These are phyloP conservation scores for Nephelium lappaceum DNA, from an alignment of 345 rosid species.

Conservation along the genomic window DNA sequence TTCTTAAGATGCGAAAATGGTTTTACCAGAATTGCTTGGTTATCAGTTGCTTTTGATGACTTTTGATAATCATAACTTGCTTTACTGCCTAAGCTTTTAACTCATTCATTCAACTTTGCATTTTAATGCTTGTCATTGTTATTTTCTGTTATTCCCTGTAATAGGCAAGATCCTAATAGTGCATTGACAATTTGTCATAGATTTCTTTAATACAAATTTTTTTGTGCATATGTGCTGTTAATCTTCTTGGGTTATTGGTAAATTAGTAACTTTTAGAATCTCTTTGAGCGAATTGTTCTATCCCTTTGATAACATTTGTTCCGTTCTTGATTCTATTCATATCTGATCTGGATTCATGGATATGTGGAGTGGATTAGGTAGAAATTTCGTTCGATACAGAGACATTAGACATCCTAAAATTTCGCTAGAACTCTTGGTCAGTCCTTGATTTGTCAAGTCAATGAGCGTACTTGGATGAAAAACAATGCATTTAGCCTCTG, in stretches of 20 bases:
- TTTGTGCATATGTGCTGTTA: background rate
- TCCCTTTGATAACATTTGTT: too few species aligned
- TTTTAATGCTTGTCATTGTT: slow-evolving; percentile 2
- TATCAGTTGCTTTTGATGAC: background rate
- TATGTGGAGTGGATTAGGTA: background rate
- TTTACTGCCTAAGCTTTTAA: background rate
- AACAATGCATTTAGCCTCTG: background rate
- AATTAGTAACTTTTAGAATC: too few species aligned
- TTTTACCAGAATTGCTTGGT: background rate
- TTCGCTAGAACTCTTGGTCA: background rate
- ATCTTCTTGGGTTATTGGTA: background rate
- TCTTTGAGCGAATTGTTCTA: background rate
- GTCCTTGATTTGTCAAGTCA: background rate
- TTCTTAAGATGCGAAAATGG: too few species aligned
- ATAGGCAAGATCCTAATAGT: background rate
- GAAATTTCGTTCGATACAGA: background rate
- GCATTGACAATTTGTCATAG: background rate
- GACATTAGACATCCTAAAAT: background rate
- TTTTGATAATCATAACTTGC: background rate
- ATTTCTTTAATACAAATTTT: background rate
- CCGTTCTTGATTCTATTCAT: background rate
- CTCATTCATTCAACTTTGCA: background rate
- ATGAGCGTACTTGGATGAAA: background rate
- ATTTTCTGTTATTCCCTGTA: background rate
- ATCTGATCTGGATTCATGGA: background rate